A percentile compares a stretch with the other conserved stretches of the same genome.
Evolutionary conservation across 805 yeast species (phyloP).

Genomic region (Yarrowia sp.): DNA sequence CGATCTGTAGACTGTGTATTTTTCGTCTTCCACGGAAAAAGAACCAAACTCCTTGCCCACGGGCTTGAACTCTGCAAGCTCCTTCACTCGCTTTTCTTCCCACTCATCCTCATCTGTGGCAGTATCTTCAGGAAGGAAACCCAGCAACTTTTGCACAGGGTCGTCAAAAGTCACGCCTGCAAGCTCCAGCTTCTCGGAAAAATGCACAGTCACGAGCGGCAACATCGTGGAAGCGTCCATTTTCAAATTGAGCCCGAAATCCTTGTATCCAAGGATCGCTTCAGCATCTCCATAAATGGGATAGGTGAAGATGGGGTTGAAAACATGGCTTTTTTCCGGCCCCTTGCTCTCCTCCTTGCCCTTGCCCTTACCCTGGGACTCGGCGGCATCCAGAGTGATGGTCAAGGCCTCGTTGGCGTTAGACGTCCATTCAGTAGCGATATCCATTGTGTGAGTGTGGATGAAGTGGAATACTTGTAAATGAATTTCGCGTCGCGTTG

Average conservation of each 20-base stretch:
- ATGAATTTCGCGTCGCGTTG: conserved; percentile 36
- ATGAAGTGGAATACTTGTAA: no score
- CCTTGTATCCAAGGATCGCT: conserved; percentile 82
- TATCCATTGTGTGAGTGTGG: conserved; percentile 11
- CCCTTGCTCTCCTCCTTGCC: conserved; percentile 3
- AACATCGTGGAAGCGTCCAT: conserved; percentile 77
- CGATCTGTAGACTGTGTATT: conserved; percentile 61
- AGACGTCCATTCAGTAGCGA: conserved; percentile 72
- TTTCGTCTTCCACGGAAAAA: conserved; percentile 47
- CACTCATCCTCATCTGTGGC: conserved; percentile 71
- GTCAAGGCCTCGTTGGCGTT: conserved; percentile 73
- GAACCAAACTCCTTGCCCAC: conserved; percentile 51
- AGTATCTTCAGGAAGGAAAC: conserved; percentile 65
- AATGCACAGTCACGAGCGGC: conserved; percentile 73
- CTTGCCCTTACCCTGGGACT: conserved; percentile 42
- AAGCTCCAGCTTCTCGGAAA: conserved; percentile 55
- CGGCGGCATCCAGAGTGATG: conserved; percentile 54
- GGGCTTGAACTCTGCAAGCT: conserved; percentile 54
- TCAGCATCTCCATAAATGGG: conserved; percentile 94
- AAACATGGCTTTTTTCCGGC: conserved; percentile 45
- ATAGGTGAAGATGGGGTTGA: conserved; percentile 84
- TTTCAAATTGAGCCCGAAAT: conserved; percentile 63
- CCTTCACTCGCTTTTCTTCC: conserved; percentile 63
- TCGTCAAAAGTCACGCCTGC: conserved; percentile 63
- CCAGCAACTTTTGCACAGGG: conserved; percentile 60